Percentiles rank a stretch among this genome's conserved stretches.
These are phyloP conservation scores for Chrysanthemum seticuspe DNA, from an alignment of 129 eudicot genomes.

Conservation along the genomic window DNA sequence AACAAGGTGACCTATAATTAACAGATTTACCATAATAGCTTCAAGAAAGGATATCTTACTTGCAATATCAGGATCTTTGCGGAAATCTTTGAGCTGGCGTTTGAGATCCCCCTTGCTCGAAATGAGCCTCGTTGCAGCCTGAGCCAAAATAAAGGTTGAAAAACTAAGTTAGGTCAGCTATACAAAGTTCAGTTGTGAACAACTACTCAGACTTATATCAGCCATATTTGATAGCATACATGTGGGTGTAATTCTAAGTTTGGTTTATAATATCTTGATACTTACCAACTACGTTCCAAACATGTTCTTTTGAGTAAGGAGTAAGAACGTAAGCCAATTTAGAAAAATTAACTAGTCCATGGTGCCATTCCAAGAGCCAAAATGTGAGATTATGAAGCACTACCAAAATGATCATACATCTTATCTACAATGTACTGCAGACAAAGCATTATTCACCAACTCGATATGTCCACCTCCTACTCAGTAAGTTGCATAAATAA, in stretches of 20 bases:
- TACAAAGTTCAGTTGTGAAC: conserved; percentile 4
- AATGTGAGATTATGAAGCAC: conserved; percentile 15
- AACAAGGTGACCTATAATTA: not conserved
- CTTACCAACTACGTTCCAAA: conserved; percentile 5
- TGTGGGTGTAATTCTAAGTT: conserved; percentile 1
- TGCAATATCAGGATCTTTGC: conserved; percentile 72
- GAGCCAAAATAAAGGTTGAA: conserved; percentile 15
- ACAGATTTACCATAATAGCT: conserved; percentile 2
- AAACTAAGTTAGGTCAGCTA: conserved; percentile 6
- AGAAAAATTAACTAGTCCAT: conserved; percentile 12
- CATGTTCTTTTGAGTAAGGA: not conserved
- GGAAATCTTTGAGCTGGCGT: conserved; percentile 64
- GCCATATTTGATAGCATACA: conserved; percentile 15
- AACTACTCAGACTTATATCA: conserved; percentile 9
- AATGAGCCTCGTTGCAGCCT: conserved; percentile 94
- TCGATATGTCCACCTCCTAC: not conserved
- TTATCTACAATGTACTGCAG: not conserved
- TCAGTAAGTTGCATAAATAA: not conserved
- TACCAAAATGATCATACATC: conserved; percentile 3
- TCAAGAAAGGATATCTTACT: conserved; percentile 44
- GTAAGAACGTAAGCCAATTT: conserved; percentile 6
- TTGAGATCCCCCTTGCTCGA: conserved; percentile 76
- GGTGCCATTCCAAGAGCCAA: conserved; percentile 11
- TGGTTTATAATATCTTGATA: not conserved
- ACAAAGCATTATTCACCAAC: not conserved